Evolutionary conservation across 1,284 basidiomycete genomes (phyloP).

Genomic region (Cystobasidium slooffiae): DNA sequence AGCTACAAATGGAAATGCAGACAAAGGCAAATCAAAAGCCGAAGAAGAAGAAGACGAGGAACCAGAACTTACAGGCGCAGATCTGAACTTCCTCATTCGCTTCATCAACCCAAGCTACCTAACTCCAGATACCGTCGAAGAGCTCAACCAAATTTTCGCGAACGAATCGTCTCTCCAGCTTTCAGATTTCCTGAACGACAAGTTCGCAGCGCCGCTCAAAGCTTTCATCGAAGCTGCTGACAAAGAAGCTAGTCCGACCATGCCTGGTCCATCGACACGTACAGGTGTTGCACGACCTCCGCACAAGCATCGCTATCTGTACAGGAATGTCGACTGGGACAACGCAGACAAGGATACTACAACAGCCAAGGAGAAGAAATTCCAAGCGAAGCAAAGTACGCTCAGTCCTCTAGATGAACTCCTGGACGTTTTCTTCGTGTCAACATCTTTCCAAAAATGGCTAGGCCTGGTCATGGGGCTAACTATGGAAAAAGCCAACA

Average conservation of each 20-base stretch:
- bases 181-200: slow-evolving; percentile 76
- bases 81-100: slow-evolving; percentile 57
- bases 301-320: slow-evolving; percentile 90
- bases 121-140: slow-evolving; percentile 75
- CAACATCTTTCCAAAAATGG: slow-evolving; percentile 87
- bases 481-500: slow-evolving; percentile 72
- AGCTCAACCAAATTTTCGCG: slow-evolving; percentile 80
- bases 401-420: slow-evolving; percentile 16
- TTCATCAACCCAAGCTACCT: slow-evolving; percentile 93
- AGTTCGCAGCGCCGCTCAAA: slow-evolving; percentile 71
- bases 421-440: slow-evolving; percentile 69
- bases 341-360: slow-evolving; percentile 7
- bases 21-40: slow-evolving; percentile 24
- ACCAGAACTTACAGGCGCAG: slow-evolving; percentile 38
- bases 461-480: slow-evolving; percentile 77
- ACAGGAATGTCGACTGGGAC: slow-evolving; percentile 49
- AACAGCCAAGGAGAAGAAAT: slow-evolving; percentile 58
- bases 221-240: slow-evolving; percentile 70
- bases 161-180: slow-evolving; percentile 87
- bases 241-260: slow-evolving; percentile 48
- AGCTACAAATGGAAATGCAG: neutral
- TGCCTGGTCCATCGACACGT: slow-evolving; percentile 27
- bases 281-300: slow-evolving; percentile 71
- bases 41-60: slow-evolving; percentile 26
- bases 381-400: slow-evolving; percentile 67